Percentiles rank a stretch among this genome's conserved stretches.
phyloP scores from a whole-genome alignment of 2,329 filamentous ascomycete species.

The Fusarium duplospermum region DNA sequence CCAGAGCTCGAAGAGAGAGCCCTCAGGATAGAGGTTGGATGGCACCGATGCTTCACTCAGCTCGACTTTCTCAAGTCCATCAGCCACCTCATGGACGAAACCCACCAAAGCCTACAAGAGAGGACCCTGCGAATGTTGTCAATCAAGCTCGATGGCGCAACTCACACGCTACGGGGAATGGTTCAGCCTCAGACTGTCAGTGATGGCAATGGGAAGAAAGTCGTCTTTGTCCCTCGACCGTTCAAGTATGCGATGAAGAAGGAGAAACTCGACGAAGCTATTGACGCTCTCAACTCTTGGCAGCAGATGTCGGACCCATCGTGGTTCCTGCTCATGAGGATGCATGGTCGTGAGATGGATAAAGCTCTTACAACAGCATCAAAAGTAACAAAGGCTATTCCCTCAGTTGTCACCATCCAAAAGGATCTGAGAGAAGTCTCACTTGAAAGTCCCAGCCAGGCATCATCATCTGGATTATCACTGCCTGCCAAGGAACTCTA shows the following conservation, averaged over 20 bases:
- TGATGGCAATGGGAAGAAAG: neutral
- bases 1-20: neutral
- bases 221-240: neutral
- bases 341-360: neutral
- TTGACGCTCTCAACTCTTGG: conserved; percentile 13
- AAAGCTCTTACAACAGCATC: neutral
- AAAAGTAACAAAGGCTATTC: neutral
- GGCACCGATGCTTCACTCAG: neutral
- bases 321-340: conserved; percentile 15
- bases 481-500: neutral
- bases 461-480: neutral
- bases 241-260: neutral
- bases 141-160: neutral
- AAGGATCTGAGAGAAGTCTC: neutral
- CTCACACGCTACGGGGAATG: neutral
- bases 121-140: neutral
- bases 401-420: neutral
- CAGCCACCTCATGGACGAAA: neutral
- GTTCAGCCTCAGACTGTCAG: neutral
- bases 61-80: neutral
- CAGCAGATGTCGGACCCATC: conserved; percentile 12
- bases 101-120: neutral
- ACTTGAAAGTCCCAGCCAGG: neutral
- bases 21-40: neutral
- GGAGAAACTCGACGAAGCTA: conserved; percentile 1